phyloP scores from a whole-genome alignment of 164 flowering plant species.

The Macadamia integrifolia region DNA sequence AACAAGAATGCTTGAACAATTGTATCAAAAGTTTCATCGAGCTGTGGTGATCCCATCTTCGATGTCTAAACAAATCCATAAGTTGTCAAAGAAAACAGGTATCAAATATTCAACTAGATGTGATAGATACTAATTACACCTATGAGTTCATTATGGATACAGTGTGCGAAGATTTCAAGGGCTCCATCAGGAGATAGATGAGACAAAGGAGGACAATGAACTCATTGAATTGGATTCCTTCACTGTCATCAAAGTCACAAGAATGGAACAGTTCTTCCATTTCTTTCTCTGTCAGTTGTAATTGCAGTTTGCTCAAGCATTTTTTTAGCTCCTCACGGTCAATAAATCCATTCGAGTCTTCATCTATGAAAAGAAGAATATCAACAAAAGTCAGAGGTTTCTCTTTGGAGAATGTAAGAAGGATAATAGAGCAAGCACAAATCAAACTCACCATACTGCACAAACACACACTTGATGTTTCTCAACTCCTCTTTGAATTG shows the following conservation, averaged over 20 bases:
- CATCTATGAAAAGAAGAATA: conserved; percentile 31
- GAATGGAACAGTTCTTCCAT: conserved; percentile 49
- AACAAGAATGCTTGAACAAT: conserved; percentile 66
- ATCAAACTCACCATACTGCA: conserved; percentile 51
- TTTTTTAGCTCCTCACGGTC: conserved; percentile 55
- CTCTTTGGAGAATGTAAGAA: neutral
- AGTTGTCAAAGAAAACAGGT: conserved; percentile 4
- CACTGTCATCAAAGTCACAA: conserved; percentile 53
- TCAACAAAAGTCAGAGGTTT: neutral
- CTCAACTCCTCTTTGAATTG: conserved; percentile 49
- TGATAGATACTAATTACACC: no score
- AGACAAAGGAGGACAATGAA: conserved; percentile 73
- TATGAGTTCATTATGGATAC: conserved; percentile 16
- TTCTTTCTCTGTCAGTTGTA: conserved; percentile 45
- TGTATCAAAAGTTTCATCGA: conserved; percentile 57
- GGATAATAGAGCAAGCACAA: no score
- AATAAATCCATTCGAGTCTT: conserved; percentile 53
- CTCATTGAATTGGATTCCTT: conserved; percentile 65
- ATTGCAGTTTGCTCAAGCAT: conserved; percentile 46
- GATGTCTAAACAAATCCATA: conserved; percentile 31
- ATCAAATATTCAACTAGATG: neutral
- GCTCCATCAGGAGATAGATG: conserved; percentile 50
- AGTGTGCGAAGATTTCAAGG: conserved; percentile 22
- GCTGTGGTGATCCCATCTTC: conserved; percentile 32
- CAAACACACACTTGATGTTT: conserved; percentile 47